Conservation (phyloP, 192 early-diverging fungal genomes). For the Backusella sp. region DNA sequence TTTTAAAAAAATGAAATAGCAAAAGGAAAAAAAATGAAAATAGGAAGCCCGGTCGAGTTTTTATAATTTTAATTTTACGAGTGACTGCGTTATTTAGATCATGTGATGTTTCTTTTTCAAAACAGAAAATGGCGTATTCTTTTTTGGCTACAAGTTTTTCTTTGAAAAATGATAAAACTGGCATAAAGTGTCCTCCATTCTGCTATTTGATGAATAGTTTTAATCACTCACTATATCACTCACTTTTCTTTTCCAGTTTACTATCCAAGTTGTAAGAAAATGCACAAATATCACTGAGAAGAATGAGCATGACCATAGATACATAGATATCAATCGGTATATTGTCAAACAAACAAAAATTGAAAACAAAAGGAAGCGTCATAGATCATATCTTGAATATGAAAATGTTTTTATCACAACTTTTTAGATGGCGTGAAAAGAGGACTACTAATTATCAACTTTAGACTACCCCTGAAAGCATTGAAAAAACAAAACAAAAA, state of each 20-base stretch:
- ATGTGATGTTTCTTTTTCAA: background rate
- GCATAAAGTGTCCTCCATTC: background rate
- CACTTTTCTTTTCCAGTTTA: background rate
- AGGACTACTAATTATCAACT: background rate
- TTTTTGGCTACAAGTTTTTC: too few relatives aligned
- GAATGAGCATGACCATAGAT: background rate
- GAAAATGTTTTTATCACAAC: background rate
- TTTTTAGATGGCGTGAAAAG: background rate
- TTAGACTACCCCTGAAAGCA: background rate
- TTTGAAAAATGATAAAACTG: background rate
- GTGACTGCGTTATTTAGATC: background rate
- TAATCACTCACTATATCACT: background rate
- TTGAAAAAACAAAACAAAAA: background rate
- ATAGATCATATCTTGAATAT: background rate
- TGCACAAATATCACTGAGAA: background rate
- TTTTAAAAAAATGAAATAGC: background rate
- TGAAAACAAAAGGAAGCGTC: background rate
- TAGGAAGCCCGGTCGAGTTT: background rate
- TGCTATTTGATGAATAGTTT: background rate
- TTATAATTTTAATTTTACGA: background rate
- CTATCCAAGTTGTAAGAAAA: background rate
- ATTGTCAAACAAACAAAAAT: too few relatives aligned
- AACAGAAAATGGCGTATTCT: too few relatives aligned
- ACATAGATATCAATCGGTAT: background rate
- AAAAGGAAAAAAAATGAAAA: background rate